Base-by-base conservation (phyloP, 805 yeast species). In the Komagataella pastoris region DNA sequence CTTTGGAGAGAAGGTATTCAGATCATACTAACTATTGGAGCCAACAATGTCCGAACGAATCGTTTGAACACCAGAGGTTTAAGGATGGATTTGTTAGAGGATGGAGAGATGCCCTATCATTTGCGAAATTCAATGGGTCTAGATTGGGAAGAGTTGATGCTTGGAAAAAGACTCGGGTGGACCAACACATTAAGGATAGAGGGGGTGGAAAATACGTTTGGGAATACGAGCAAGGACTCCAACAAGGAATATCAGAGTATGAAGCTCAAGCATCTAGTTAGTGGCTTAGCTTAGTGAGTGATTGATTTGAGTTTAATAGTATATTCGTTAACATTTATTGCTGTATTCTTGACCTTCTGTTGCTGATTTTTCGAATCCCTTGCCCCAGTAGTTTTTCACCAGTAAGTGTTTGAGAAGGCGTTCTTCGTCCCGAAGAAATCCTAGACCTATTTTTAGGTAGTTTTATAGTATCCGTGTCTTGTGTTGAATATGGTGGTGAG, bases 141-240 rank as follows among this genome's bases (percentile, higher is more conserved):
- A 71, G 74, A 14, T 63, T 91, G 23, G 99, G 99, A 1, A 76
- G 97, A 55, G 59, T 74, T 23, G 73, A 73, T 48, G 83, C 89
- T 0, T 85, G 91, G 93, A 79, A 73, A 54, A 56, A 59, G 8
- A 76, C 84, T 17, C 75, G 97, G 55, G 66, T 75, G 36, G 61
- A 60, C 2, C 86, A 88, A 58, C 95, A 90, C 63, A 59, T 79
- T 19, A 57, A 65, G 8, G 61, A 65, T 6, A 74, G 77, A 55
- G 93, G 93, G 6, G 58, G 67, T 6, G 74, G 83, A 58, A 70
- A 70, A 12, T 76, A 72, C 60, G 52, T 80, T 51, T 91, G 97
- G 96, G 96, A 86, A 65, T 91, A 88, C 85, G 88, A 84, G 24
- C 95, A 85, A 58, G 97, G 96, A 0, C 89, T 79, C 60, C 78